Evolutionary conservation across 768 basidiomycete genomes (phyloP).

Genomic region (Lactarius quietus): DNA sequence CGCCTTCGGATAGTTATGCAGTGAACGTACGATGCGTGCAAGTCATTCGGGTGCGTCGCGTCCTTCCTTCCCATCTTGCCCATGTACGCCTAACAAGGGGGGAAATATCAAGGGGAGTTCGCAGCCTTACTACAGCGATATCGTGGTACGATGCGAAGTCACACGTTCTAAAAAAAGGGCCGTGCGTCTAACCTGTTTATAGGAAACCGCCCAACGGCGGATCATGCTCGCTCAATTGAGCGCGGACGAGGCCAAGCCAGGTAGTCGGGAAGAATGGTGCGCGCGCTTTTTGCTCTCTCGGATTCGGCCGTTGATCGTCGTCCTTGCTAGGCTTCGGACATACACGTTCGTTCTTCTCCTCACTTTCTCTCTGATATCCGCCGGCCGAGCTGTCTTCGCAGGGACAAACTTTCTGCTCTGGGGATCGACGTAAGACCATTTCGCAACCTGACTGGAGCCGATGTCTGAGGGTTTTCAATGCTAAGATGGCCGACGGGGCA

Average conservation of each 20-base stretch:
- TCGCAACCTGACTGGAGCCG: not conserved
- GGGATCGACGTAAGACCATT: conserved; percentile 18
- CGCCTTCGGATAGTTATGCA: not conserved
- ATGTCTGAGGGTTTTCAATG: not conserved
- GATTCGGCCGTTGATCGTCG: not conserved
- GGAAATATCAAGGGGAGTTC: conserved; percentile 1
- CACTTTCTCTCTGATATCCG: too few species aligned
- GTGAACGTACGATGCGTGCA: conserved; percentile 21
- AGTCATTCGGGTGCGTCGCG: conserved; percentile 7
- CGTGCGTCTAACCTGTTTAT: not conserved
- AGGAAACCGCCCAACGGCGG: conserved; percentile 20
- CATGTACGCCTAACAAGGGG: not conserved
- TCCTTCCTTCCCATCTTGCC: not conserved
- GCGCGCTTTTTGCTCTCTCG: not conserved
- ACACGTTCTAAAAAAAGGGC: not conserved
- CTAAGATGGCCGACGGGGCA: conserved; percentile 6
- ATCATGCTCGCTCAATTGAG: conserved; percentile 22
- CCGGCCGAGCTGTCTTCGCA: not conserved
- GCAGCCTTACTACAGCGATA: conserved; percentile 9
- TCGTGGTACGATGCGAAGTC: conserved; percentile 12
- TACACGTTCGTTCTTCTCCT: conserved; percentile 15
- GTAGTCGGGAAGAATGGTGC: conserved; percentile 12
- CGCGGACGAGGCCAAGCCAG: conserved; percentile 16
- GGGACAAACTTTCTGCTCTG: conserved; percentile 17
- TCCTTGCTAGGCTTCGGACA: conserved; percentile 7